Percentiles rank a stretch among this genome's conserved stretches.
These are phyloP conservation scores for Sclerotinia trifoliorum DNA, from an alignment of 2,329 filamentous ascomycete genomes.

Conservation along the genomic window DNA sequence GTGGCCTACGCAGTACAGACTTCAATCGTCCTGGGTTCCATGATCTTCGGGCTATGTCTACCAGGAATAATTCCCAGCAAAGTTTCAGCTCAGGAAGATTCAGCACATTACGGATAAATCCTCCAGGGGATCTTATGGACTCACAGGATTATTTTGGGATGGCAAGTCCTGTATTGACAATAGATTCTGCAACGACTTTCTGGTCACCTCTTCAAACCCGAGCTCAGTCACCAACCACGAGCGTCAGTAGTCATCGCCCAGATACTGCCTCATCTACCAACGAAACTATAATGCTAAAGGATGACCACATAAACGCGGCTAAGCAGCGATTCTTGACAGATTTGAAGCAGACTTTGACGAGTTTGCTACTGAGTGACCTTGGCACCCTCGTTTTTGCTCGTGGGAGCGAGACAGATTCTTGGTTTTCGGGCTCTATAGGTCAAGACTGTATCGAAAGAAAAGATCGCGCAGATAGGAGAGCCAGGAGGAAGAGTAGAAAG, in stretches of 20 bases:
- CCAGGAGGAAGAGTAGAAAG: conserved; percentile 49
- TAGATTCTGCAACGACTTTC: conserved; percentile 76
- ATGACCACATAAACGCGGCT: conserved; percentile 58
- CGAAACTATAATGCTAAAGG: conserved; percentile 61
- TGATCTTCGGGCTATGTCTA: conserved; percentile 57
- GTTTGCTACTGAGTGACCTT: conserved; percentile 83
- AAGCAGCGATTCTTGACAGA: conserved; percentile 77
- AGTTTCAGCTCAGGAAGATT: conserved; percentile 69
- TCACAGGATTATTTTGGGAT: conserved; percentile 69
- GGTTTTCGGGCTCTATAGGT: conserved; percentile 68
- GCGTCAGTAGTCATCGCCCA: conserved; percentile 60
- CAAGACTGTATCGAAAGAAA: conserved; percentile 64
- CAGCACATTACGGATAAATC: conserved; percentile 56
- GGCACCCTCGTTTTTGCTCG: conserved; percentile 78
- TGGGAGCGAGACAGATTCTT: conserved; percentile 89
- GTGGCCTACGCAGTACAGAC: conserved; percentile 44
- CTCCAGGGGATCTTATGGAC: conserved; percentile 64
- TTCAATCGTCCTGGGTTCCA: conserved; percentile 51
- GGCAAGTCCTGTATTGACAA: conserved; percentile 66
- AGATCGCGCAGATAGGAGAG: conserved; percentile 44
- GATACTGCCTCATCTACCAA: conserved; percentile 66
- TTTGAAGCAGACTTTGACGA: conserved; percentile 75
- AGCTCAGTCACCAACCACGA: conserved; percentile 61
- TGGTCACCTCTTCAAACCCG: conserved; percentile 82
- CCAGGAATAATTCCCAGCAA: conserved; percentile 64